Evolutionary conservation across 805 yeast genomes (phyloP).

Genomic region (Saccharomyces paradoxus): DNA sequence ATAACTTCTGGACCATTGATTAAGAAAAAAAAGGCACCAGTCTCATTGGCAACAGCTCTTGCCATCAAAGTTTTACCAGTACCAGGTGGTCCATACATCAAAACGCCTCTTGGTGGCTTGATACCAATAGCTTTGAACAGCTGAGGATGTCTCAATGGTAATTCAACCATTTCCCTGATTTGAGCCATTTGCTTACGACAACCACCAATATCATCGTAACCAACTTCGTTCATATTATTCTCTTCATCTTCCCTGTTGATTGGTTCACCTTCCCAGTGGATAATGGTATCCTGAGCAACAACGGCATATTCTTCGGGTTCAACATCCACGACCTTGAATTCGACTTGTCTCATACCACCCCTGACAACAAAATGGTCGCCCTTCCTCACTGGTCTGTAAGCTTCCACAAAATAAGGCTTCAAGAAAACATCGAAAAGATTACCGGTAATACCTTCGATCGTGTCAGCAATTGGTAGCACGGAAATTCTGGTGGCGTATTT

Average conservation of each 20-base stretch:
- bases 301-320: conserved; percentile 97
- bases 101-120: conserved; percentile 96
- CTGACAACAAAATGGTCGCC: conserved; percentile 94
- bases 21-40: conserved; percentile 96
- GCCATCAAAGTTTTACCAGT: conserved; percentile 99
- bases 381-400: conserved; percentile 96
- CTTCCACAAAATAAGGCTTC: conserved; percentile 97
- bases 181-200: conserved; percentile 99
- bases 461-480: conserved; percentile 93
- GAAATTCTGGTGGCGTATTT: conserved; percentile 93
- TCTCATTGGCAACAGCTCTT: conserved; percentile 98
- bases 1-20: conserved; percentile 98
- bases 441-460: conserved; percentile 96
- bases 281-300: conserved; percentile 96
- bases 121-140: conserved; percentile 96
- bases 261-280: conserved; percentile 98
- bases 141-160: conserved; percentile 97
- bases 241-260: conserved; percentile 58
- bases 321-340: conserved; percentile 95
- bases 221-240: conserved; percentile 91
- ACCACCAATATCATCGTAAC: conserved; percentile 98
- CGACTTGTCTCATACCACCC: conserved; percentile 99
- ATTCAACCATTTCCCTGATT: conserved; percentile 95
- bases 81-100: conserved; percentile 99
- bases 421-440: conserved; percentile 90